phyloP scores from a whole-genome alignment of 75 land plant species.

The Gnetum montanum region DNA sequence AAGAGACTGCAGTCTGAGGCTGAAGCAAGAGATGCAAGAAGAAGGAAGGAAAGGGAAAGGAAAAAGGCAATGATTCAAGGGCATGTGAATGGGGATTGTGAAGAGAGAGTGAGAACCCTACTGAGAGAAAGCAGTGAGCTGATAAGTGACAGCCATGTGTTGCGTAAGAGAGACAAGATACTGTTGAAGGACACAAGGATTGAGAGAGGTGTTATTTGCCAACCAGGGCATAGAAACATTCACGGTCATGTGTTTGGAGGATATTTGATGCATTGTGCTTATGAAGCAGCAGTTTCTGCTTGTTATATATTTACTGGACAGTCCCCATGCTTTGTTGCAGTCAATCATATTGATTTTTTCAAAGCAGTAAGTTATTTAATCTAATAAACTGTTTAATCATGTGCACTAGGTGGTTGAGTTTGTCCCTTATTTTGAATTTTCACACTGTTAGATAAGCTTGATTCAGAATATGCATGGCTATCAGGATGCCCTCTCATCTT shows the following conservation, averaged over 20 bases:
- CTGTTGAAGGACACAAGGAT: slow-evolving; percentile 70
- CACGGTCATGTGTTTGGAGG: slow-evolving; percentile 96
- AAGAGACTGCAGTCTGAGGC: slow-evolving; percentile 47
- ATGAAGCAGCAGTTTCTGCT: slow-evolving; percentile 82
- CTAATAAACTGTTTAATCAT: too few relatives aligned
- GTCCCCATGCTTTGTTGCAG: slow-evolving; percentile 77
- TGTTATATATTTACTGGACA: slow-evolving; percentile 84
- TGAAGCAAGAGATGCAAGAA: slow-evolving; percentile 38
- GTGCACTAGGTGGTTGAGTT: too few relatives aligned
- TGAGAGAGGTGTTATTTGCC: slow-evolving; percentile 80
- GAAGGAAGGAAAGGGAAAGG: slow-evolving; percentile 43
- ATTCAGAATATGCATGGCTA: too few relatives aligned
- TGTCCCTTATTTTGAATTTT: too few relatives aligned
- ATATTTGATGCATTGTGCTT: slow-evolving; percentile 86
- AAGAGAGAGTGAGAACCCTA: slow-evolving; percentile 33
- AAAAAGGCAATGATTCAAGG: not conserved
- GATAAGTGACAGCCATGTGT: slow-evolving; percentile 82
- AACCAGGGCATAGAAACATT: slow-evolving; percentile 90
- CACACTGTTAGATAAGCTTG: too few relatives aligned
- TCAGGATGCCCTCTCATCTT: too few relatives aligned
- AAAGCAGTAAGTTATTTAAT: slow-evolving; percentile 49
- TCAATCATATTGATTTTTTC: slow-evolving; percentile 89
- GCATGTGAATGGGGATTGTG: not conserved
- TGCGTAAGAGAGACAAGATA: slow-evolving; percentile 83
- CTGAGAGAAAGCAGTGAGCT: slow-evolving; percentile 65